A percentile compares a stretch with the other conserved stretches of the same genome.
phyloP scores from a whole-genome alignment of 441 rosid genomes.

The Biscutella laevigata region DNA sequence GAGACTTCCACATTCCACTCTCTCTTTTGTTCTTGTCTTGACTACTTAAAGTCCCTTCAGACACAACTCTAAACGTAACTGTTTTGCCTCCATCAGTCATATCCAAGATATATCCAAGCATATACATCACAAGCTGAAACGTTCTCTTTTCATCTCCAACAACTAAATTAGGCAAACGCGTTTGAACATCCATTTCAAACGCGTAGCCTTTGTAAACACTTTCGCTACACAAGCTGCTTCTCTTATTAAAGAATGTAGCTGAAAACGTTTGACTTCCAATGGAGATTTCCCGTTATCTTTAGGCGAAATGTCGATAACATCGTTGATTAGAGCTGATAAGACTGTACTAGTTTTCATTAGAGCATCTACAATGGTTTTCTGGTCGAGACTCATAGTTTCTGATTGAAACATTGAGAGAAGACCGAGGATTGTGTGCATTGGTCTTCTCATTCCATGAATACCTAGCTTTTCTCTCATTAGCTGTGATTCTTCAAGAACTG shows the following conservation, averaged over 20 bases:
- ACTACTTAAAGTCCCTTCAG: slow-evolving; percentile 29
- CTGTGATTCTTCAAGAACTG: slow-evolving; percentile 91
- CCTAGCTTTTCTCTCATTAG: slow-evolving; percentile 79
- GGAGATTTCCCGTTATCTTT: slow-evolving; percentile 52
- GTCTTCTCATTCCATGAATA: slow-evolving; percentile 69
- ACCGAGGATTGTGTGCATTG: slow-evolving; percentile 66
- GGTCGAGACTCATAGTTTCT: slow-evolving; percentile 38
- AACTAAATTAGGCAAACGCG: slow-evolving; percentile 49
- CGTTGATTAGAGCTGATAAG: slow-evolving; percentile 54
- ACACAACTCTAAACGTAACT: slow-evolving; percentile 37
- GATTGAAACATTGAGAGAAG: slow-evolving; percentile 54
- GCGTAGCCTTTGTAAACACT: slow-evolving; percentile 43
- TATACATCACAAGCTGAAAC: slow-evolving; percentile 64
- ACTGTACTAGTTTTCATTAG: slow-evolving; percentile 47
- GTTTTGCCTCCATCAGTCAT: slow-evolving; percentile 35
- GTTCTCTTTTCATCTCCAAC: slow-evolving; percentile 63
- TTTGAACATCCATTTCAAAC: slow-evolving; percentile 45
- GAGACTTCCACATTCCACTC: slow-evolving; percentile 34
- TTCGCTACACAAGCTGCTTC: slow-evolving; percentile 63
- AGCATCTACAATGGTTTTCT: slow-evolving; percentile 46
- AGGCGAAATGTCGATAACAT: slow-evolving; percentile 50
- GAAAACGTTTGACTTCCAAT: slow-evolving; percentile 41
- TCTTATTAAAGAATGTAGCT: slow-evolving; percentile 52
- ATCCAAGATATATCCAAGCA: slow-evolving; percentile 64
- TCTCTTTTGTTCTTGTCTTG: slow-evolving; percentile 37